Evolutionary conservation across 805 yeast species (phyloP), one percentile per base, ranked within the genome.

Genomic region (Zygotorulaspora chibaensis): DNA sequence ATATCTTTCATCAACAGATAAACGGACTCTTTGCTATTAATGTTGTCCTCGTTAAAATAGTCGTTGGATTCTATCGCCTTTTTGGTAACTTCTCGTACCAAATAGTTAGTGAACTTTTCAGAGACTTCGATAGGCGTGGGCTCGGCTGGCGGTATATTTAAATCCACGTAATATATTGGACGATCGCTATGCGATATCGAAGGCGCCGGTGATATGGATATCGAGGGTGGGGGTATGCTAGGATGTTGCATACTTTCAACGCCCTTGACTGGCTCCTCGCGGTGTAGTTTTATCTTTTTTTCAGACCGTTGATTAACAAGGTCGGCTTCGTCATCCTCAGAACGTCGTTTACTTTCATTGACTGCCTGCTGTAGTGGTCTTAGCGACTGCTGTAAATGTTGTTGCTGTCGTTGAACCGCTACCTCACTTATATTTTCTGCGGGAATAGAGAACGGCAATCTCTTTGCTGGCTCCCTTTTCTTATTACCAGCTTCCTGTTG

Each of bases 1-100:
- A 57, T 62, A 38, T 76, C 81, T 12, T 78, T 78, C 70, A 77
- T 66, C 7, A 78, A 42, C 45, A 78, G 58, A 18, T 73, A 71
- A 40, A 76, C 58, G 1, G 74, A 57, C 26, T 77, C 74, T 28
- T 68, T 67, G 7, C 73, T 65, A 46, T 77, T 77, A 6, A 69
- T 59, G 41, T 70, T 67, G 13, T 66, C 59, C 18, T 67, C 60
- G 35, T 69, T 55, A 42, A 53, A 67, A 13, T 61, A 51, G 17
- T 56, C 52, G 3, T 52, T 48, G 13, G 60, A 54, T n/a, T 55
- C 53, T 5, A 31, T 33, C 16, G 47, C 47, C 13, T 46, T 42
- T 37, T 41, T 42, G n/a, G 40, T 30, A 56, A 59, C 46, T 62
- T 56, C 55, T 47, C 61, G 27, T 11, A 55, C 38, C 33, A 51